Evolutionary conservation across 164 flowering plant species (phyloP).

Genomic region (Chloranthus sessilifolius): DNA sequence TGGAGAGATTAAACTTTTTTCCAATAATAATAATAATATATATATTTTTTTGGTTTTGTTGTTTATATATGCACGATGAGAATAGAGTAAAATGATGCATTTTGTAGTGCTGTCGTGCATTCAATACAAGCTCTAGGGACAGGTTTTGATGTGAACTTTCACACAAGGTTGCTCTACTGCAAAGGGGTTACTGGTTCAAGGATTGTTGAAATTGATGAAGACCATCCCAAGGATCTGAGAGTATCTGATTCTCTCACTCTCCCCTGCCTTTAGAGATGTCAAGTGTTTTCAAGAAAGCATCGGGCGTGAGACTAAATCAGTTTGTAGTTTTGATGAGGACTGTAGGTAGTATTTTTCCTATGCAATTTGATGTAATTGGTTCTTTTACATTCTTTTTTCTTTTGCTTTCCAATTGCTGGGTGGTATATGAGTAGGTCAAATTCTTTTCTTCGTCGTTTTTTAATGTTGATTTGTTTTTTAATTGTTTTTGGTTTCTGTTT

Average conservation of each 20-base stretch:
- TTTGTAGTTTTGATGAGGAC: conserved; percentile 58
- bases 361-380: too few species aligned
- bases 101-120: conserved; percentile 53
- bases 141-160: conserved; percentile 79
- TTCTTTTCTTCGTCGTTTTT: too few species aligned
- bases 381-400: neutral
- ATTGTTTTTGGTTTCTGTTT: too few species aligned
- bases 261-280: conserved; percentile 64
- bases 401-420: too few species aligned
- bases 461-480: too few species aligned
- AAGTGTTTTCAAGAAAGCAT: conserved; percentile 30
- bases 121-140: conserved; percentile 72
- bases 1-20: too few species aligned
- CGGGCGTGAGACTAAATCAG: conserved; percentile 51
- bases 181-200: conserved; percentile 68
- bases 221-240: conserved; percentile 42
- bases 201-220: conserved; percentile 61
- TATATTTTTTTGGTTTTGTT: too few species aligned
- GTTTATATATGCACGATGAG: too few species aligned
- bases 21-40: too few species aligned
- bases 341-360: too few species aligned
- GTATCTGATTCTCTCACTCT: conserved; percentile 42
- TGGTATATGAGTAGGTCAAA: too few species aligned
- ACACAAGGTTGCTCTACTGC: conserved; percentile 73
- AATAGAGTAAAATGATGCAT: conserved; percentile 65